Percentiles rank a stretch among this genome's conserved stretches.
Evolutionary conservation across 2,329 filamentous ascomycete species (phyloP).

Genomic region (Fusarium nygamai): DNA sequence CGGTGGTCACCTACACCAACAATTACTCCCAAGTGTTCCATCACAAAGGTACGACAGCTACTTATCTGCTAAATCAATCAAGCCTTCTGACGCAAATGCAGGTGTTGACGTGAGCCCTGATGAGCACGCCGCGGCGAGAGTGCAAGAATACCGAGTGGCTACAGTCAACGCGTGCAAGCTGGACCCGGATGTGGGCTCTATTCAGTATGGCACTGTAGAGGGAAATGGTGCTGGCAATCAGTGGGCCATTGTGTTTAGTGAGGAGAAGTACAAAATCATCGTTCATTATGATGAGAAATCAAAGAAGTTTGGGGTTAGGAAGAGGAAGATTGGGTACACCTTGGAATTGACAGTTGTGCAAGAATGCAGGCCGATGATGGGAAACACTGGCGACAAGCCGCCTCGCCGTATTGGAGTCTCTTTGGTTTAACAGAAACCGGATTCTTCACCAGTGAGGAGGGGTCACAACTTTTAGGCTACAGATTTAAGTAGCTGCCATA

Average conservation of each 20-base stretch:
- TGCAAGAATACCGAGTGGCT: background rate
- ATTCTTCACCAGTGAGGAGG: background rate
- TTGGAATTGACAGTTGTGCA: background rate
- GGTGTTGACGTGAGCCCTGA: background rate
- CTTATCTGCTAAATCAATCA: background rate
- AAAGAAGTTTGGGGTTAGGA: background rate
- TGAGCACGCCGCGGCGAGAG: background rate
- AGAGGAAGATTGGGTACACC: background rate
- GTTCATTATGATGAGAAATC: background rate
- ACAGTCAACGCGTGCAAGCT: background rate
- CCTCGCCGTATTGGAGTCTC: background rate
- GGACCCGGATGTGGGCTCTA: background rate
- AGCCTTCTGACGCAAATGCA: background rate
- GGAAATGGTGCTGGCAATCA: background rate
- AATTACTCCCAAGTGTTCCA: background rate
- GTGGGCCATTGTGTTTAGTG: background rate
- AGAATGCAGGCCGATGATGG: background rate
- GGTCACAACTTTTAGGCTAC: background rate
- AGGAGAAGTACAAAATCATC: background rate
- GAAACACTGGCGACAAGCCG: background rate
- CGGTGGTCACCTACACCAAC: background rate
- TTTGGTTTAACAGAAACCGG: background rate
- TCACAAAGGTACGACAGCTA: background rate
- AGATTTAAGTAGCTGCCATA: background rate
- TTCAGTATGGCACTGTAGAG: background rate